Conservation (phyloP, 768 basidiomycete genomes). For the Suillus weaverae region DNA sequence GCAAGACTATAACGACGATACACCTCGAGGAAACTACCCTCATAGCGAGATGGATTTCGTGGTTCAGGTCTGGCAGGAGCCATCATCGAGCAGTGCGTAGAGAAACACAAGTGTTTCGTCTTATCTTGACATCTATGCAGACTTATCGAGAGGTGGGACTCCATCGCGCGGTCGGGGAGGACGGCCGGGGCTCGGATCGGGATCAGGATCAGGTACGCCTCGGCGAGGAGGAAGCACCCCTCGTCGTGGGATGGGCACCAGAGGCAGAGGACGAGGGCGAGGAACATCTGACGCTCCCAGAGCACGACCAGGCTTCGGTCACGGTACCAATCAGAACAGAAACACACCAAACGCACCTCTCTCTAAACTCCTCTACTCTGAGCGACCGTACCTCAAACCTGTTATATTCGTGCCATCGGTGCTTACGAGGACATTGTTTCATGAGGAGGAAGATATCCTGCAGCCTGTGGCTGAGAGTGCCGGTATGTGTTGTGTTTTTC, state of each 20-base stretch:
- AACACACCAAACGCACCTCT: conserved; percentile 45
- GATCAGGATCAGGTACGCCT: conserved; percentile 6
- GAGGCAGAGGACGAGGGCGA: conserved; percentile 25
- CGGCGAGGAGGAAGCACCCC: conserved; percentile 1
- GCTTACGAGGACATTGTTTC: conserved; percentile 51
- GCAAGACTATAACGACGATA: neutral
- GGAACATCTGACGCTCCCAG: conserved; percentile 9
- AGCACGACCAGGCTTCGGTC: conserved; percentile 13
- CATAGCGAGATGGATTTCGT: conserved; percentile 24
- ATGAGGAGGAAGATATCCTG: conserved; percentile 59
- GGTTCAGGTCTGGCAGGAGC: conserved; percentile 25
- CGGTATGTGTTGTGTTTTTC: conserved; percentile 38
- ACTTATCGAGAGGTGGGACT: conserved; percentile 1
- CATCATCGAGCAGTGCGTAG: conserved; percentile 17
- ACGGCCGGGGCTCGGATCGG: conserved; percentile 14
- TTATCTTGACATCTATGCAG: conserved; percentile 15
- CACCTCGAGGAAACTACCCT: conserved; percentile 19
- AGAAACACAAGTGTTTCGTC: neutral
- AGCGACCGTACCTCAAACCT: conserved; percentile 65
- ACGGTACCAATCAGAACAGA: conserved; percentile 10
- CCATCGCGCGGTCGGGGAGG: conserved; percentile 10
- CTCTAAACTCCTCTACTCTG: conserved; percentile 54
- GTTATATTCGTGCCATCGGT: conserved; percentile 67
- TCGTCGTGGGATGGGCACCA: conserved; percentile 11
- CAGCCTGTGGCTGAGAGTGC: conserved; percentile 51